Base-by-base conservation (phyloP, 306 rosid genomes). In the Mimosa bimucronata region DNA sequence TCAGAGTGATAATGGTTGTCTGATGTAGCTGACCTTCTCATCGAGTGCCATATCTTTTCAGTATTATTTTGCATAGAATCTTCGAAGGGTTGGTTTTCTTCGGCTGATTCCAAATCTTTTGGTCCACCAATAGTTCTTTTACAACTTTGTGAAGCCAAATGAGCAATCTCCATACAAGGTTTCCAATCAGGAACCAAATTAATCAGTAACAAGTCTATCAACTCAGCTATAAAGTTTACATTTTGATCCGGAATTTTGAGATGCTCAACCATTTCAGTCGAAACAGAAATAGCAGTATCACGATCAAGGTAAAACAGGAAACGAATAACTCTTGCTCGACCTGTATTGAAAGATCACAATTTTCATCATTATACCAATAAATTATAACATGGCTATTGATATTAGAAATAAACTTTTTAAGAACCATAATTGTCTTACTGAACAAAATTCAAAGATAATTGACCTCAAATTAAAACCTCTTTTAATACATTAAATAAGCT, bases 221-320 rank as follows among this genome's bases (percentile, higher is more conserved):
- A 75, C 78, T 86, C 89, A 0, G 88, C 86, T 57, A 86, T 88
- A 40, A 86, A 82, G 31, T 62, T 66, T 26, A 88, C 82, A 77
- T 83, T 81, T 15, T 86, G 87, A 62, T 80, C 77, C 6, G 66
- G 48, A 80, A 83, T 85, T 78, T 86, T 81, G 25, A 78, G 83
- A 71, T 86, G 89, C 77, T 86, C 87, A 55, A 86, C 82, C 87
- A 86, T 86, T 78, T 86, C 89, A 60, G 78, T 83, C 62, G 87
- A 86, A 75, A 86, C 83, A 12, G 85, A 86, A 70, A 77, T 76
- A 52, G 89, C 86, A 18, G 86, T 86, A 53, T 86, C 89, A 60
- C 81, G 83, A 21, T 72, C 79, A 30, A 83, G 82, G 71, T 78
- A 88, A 77, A 88, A 88, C 14, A 76, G 55, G 71, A 88, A 88